Evolutionary conservation across 352 stramenopile species (phyloP), one percentile per base, ranked within the genome.

Genomic region (Phytophthora uliginosa): DNA sequence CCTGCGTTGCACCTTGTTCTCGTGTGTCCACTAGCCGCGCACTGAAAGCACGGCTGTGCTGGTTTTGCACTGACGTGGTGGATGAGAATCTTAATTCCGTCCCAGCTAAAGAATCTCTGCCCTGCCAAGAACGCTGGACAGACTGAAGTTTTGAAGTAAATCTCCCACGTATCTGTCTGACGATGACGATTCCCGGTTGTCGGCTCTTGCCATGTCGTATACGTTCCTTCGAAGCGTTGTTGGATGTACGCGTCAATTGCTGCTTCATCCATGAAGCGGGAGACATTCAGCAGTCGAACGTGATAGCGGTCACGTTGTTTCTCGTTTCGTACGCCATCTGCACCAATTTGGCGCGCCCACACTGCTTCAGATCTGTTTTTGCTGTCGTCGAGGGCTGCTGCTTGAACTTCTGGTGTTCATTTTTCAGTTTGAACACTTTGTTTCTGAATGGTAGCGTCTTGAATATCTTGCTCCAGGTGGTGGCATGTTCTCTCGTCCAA

Each of bases 181-280:
- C 24, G 24, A 26, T 26, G 24, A 26, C 24, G 24, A 26, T 26
- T 26, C 24, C 24, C 24, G 24, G 24, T 26, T 26, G 24, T 26
- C 24, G 24, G 24, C 24, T 26, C 24, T 26, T 26, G 24, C 24
- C 24, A 26, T 26, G 24, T 26, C 24, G 24, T 26, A 26, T 26
- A 26, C 1, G 24, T 3, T 26, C 24, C 24, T 3, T 26, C 24
- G 24, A 26, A 26, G 24, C 24, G 24, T 26, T 26, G 24, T 26
- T 59, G 24, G 10, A 66, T 66, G 18, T 45, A 66, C 5, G 36
- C 9, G n/a, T 61, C 61, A 48, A 61, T 61, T 1, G 50, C 61
- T 7, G 12, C 51, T 61, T 68, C 38, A 48, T 59, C 61, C 9
- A 68, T 6, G 36, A 42, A 55, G 7, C 51, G 33, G 0, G 61